Conservation (phyloP, 352 stramenopile genomes). For the Phytophthora hibernalis region DNA sequence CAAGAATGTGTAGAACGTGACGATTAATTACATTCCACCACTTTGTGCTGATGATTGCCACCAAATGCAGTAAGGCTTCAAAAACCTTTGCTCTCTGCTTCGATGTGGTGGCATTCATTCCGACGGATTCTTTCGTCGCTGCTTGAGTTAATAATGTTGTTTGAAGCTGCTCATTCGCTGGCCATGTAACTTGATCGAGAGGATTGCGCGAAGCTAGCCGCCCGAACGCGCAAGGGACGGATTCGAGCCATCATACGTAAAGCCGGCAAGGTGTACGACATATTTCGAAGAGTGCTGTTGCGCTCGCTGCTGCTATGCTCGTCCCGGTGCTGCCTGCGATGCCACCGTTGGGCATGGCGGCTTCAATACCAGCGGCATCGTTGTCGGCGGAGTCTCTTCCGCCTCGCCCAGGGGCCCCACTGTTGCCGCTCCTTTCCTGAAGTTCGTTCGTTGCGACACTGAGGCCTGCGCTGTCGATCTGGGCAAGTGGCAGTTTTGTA, state of each 20-base stretch:
- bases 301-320: constrained; percentile 43
- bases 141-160: constrained; percentile 38
- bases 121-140: constrained; percentile 1
- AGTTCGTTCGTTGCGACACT: constrained; percentile 62
- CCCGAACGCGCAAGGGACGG: constrained; percentile 43
- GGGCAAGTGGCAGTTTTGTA: constrained; percentile 73
- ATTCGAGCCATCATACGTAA: constrained; percentile 83
- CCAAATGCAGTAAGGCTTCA: not conserved
- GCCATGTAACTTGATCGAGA: constrained; percentile 32
- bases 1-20: constrained; percentile 25
- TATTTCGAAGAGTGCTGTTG: constrained; percentile 76
- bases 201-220: constrained; percentile 40
- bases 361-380: constrained; percentile 20
- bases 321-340: constrained; percentile 46
- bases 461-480: constrained; percentile 74
- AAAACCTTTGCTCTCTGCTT: constrained; percentile 4
- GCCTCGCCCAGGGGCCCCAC: constrained; percentile 11
- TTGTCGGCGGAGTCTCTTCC: constrained; percentile 32
- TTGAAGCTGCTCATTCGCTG: constrained; percentile 19
- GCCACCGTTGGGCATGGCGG: constrained; percentile 25
- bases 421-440: constrained; percentile 28
- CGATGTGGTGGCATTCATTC: constrained; percentile 1
- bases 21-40: constrained; percentile 38
- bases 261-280: constrained; percentile 88
- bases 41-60: not conserved